These are phyloP conservation scores for Ophiostoma triangulosporum DNA, from an alignment of 2,329 filamentous ascomycete species.

Conservation along the genomic window DNA sequence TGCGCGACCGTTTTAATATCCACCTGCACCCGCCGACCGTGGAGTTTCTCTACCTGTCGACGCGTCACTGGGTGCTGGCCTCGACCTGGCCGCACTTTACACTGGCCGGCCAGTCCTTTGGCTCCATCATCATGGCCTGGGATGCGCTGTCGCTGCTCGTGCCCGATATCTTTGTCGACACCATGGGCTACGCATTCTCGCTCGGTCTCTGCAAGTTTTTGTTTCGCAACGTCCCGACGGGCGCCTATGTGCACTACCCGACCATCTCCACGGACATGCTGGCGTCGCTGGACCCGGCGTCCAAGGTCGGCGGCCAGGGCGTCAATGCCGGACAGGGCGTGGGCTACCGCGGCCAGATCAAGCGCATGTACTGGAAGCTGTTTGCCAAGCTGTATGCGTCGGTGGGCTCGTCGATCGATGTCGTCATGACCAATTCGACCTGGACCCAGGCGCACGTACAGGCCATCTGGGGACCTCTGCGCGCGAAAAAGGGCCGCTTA, in stretches of 20 bases:
- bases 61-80: slow-evolving; percentile 71
- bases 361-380: slow-evolving; percentile 72
- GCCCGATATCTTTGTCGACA: slow-evolving; percentile 90
- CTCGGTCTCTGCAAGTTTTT: slow-evolving; percentile 71
- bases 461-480: slow-evolving; percentile 58
- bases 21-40: slow-evolving; percentile 69
- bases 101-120: slow-evolving; percentile 82
- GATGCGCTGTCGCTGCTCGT: slow-evolving; percentile 87
- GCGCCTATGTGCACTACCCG: slow-evolving; percentile 92
- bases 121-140: slow-evolving; percentile 75
- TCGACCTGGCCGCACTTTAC: slow-evolving; percentile 88
- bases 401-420: slow-evolving; percentile 72
- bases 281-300: slow-evolving; percentile 56
- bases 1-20: slow-evolving; percentile 86
- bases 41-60: slow-evolving; percentile 81
- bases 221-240: slow-evolving; percentile 70
- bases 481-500: slow-evolving; percentile 24
- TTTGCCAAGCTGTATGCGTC: slow-evolving; percentile 75
- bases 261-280: slow-evolving; percentile 99
- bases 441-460: slow-evolving; percentile 85
- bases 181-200: slow-evolving; percentile 94
- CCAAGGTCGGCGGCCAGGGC: slow-evolving; percentile 47
- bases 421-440: slow-evolving; percentile 94
- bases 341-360: slow-evolving; percentile 55
- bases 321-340: slow-evolving; percentile 73